These are phyloP conservation scores for Pseudevernia furfuracea DNA, from an alignment of 495 filamentous ascomycete species.

Conservation along the genomic window DNA sequence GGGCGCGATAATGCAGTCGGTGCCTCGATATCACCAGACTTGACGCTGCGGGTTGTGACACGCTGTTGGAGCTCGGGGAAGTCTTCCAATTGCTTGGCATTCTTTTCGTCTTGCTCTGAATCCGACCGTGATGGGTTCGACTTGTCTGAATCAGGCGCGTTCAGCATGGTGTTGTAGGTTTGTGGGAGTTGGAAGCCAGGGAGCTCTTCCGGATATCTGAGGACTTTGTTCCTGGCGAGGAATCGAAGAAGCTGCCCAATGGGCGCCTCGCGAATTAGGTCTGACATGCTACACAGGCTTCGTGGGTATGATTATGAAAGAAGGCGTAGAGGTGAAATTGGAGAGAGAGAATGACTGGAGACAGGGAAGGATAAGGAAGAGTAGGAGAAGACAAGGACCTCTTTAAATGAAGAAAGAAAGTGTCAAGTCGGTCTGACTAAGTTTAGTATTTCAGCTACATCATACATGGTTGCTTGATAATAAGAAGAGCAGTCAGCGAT, in stretches of 20 bases:
- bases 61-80: conserved; percentile 19
- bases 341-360: neutral
- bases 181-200: conserved; percentile 44
- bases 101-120: conserved; percentile 18
- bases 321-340: neutral
- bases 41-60: conserved; percentile 16
- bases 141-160: conserved; percentile 18
- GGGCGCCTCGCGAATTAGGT: conserved; percentile 44
- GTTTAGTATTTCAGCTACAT: no score
- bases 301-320: neutral
- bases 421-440: no score
- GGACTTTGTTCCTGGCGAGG: conserved; percentile 40
- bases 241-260: conserved; percentile 48
- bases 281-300: conserved; percentile 17
- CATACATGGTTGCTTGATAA: neutral
- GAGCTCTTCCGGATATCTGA: conserved; percentile 50
- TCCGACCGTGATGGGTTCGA: conserved; percentile 9
- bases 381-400: neutral
- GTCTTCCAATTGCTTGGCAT: conserved; percentile 14
- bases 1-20: conserved; percentile 25
- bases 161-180: conserved; percentile 35
- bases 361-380: neutral
- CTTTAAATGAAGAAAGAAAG: neutral
- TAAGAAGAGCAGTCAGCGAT: neutral
- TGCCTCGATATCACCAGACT: conserved; percentile 18